Evolutionary conservation across 768 basidiomycete genomes (phyloP).

Genomic region (Clathrus columnatus): DNA sequence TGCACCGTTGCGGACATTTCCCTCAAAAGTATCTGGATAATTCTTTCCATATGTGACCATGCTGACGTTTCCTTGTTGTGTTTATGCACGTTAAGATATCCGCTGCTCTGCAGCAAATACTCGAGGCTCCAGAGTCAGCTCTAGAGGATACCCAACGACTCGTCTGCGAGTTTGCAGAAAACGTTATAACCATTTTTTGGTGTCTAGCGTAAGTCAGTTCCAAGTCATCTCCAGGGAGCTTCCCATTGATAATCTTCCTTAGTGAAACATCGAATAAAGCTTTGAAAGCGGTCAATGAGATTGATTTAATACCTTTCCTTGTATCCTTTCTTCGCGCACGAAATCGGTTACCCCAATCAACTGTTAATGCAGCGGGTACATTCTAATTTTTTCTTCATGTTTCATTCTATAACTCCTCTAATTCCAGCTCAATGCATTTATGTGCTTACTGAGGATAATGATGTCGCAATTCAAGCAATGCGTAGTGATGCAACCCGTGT

Average conservation of each 20-base stretch:
- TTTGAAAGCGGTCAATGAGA: conserved; percentile 74
- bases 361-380: conserved; percentile 76
- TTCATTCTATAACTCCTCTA: neutral
- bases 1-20: conserved; percentile 61
- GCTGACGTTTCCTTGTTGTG: neutral
- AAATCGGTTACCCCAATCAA: conserved; percentile 56
- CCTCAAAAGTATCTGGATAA: conserved; percentile 55
- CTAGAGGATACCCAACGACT: conserved; percentile 65
- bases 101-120: conserved; percentile 54
- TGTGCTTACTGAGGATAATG: conserved; percentile 87
- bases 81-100: conserved; percentile 50
- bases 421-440: conserved; percentile 80
- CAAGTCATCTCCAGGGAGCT: neutral
- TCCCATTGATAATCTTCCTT: conserved; percentile 17
- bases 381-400: neutral
- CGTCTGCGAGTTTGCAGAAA: conserved; percentile 84
- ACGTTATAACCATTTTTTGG: conserved; percentile 88
- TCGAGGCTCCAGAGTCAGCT: conserved; percentile 50
- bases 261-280: conserved; percentile 94
- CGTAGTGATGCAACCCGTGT: conserved; percentile 51
- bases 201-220: conserved; percentile 73
- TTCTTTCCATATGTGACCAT: neutral
- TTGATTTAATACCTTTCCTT: conserved; percentile 71
- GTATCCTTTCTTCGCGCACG: conserved; percentile 80
- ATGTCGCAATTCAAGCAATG: conserved; percentile 59